These are phyloP conservation scores for Diplodia seriata DNA, from an alignment of 2,329 filamentous ascomycete species.

Conservation along the genomic window DNA sequence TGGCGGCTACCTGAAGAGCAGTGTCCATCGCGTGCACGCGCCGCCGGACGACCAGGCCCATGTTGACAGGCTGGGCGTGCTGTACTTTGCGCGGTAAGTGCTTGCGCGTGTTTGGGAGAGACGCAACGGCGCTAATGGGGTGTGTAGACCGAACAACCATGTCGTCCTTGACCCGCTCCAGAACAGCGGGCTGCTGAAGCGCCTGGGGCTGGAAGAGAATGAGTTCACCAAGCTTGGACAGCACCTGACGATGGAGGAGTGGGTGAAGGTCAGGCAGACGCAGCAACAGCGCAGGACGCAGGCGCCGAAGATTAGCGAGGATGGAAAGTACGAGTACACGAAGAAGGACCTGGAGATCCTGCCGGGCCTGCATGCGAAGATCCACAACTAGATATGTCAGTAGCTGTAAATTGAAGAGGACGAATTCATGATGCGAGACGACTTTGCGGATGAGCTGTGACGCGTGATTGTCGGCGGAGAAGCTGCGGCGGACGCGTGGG, in stretches of 20 bases:
- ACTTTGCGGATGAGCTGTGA: not conserved
- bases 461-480: not conserved
- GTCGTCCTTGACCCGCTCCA: conserved; percentile 49
- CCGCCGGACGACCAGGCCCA: conserved; percentile 58
- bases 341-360: conserved; percentile 48
- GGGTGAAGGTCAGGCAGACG: conserved; percentile 52
- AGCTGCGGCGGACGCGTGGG: not conserved
- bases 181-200: conserved; percentile 46
- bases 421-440: not conserved
- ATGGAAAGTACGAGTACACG: conserved; percentile 46
- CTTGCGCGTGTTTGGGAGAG: too few species aligned
- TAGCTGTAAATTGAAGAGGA: not conserved
- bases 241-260: conserved; percentile 55
- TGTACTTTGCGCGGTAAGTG: conserved; percentile 60
- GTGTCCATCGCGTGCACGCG: conserved; percentile 58
- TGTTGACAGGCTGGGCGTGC: conserved; percentile 57
- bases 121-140: not conserved
- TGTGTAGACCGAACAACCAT: conserved; percentile 47
- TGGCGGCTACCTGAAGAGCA: conserved; percentile 56
- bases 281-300: conserved; percentile 50
- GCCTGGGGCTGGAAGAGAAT: conserved; percentile 43
- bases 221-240: conserved; percentile 42
- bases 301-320: conserved; percentile 47
- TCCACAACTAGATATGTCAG: conserved; percentile 38
- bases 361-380: conserved; percentile 40